A percentile compares a stretch with the other conserved stretches of the same genome.
These are phyloP conservation scores for Vigna hirtella DNA, from an alignment of 306 rosid genomes.

Conservation along the genomic window DNA sequence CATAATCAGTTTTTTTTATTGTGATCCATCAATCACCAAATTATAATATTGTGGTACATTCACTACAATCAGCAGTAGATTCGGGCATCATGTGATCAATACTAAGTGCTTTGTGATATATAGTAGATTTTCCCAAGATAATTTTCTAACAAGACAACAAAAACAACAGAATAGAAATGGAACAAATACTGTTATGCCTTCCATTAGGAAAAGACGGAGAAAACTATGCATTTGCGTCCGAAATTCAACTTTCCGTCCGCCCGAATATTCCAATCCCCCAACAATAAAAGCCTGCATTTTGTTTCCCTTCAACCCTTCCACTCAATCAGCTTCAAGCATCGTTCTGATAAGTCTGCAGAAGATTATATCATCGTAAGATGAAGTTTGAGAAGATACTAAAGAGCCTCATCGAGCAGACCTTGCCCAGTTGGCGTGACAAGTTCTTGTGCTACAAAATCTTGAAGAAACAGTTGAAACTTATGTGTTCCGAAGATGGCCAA, in stretches of 20 bases:
- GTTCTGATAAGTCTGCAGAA: not conserved
- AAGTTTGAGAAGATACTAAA: slow-evolving; percentile 79
- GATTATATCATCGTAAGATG: slow-evolving; percentile 45
- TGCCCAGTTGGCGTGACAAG: slow-evolving; percentile 89
- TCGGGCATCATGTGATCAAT: slow-evolving; percentile 2
- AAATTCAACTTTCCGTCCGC: not conserved
- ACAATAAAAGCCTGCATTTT: not conserved
- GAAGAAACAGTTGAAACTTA: slow-evolving; percentile 77
- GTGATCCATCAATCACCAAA: not conserved
- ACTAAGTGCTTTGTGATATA: not conserved
- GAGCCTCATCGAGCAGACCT: slow-evolving; percentile 72
- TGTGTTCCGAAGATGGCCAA: slow-evolving; percentile 56
- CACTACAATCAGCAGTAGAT: not conserved
- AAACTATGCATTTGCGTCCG: not conserved
- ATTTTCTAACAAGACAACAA: slow-evolving; percentile 1
- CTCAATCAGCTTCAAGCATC: not conserved
- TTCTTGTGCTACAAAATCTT: slow-evolving; percentile 79
- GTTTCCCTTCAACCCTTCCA: not conserved
- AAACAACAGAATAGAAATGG: not conserved
- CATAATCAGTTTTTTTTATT: not conserved
- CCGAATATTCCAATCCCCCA: slow-evolving; percentile 6
- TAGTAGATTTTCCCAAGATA: not conserved
- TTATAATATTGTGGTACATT: not conserved
- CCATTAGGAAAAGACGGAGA: not conserved
- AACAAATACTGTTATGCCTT: not conserved